Conservation (phyloP, 306 rosid genomes). For the Prunus padus region DNA sequence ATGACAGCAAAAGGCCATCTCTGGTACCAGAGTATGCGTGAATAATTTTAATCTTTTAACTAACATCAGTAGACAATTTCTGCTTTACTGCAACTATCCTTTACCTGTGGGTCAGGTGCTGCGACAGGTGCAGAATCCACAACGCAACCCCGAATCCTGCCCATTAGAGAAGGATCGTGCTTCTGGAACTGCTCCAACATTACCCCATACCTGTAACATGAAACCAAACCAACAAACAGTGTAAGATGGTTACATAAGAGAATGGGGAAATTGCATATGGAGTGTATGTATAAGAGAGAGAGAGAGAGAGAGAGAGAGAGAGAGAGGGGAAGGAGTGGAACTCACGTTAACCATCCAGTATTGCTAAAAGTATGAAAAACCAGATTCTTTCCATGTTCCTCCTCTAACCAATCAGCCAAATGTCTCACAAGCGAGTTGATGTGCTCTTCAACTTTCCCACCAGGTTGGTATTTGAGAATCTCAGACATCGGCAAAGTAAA, state of each 20-base stretch:
- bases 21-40: background rate
- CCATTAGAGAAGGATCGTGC: constrained; percentile 55
- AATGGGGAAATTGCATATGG: constrained; percentile 5
- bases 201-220: constrained; percentile 70
- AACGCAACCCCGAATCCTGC: constrained; percentile 82
- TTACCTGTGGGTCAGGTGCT: constrained; percentile 81
- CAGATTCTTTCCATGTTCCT: constrained; percentile 76
- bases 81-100: background rate
- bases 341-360: constrained; percentile 98
- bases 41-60: background rate
- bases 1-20: background rate
- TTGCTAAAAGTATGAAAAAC: constrained; percentile 96
- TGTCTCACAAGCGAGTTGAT: constrained; percentile 71
- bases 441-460: constrained; percentile 85
- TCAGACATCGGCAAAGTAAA: constrained; percentile 94
- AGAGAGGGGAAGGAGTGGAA: background rate
- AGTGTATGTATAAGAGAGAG: background rate
- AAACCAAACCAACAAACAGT: constrained; percentile 20
- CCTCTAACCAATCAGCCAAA: constrained; percentile 92
- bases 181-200: constrained; percentile 70
- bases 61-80: background rate
- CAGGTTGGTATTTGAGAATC: constrained; percentile 64
- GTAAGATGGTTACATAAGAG: constrained; percentile 2
- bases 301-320: constrained; percentile 1
- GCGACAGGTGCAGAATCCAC: constrained; percentile 99